Evolutionary conservation across 495 filamentous ascomycete genomes (phyloP), one percentile per base, ranked within the genome.

Genomic region (Emericellopsis terricola): DNA sequence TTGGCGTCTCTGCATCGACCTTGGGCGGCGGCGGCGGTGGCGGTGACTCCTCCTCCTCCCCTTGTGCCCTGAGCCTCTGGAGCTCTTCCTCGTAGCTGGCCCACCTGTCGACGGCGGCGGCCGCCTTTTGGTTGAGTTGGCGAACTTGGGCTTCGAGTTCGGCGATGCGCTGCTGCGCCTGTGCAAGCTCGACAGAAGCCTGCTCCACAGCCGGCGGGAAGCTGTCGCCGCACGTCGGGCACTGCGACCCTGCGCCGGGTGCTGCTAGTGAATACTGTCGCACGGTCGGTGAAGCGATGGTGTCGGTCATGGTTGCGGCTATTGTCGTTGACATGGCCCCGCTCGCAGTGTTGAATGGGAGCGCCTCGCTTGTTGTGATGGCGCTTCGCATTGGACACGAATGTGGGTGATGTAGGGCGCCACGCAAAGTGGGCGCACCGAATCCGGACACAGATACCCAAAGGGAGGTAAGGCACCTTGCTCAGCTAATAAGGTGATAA

Each of bases 81-180:
- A 93, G 56, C 55, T 93, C 82, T 51, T 91, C 81, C 67, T 97
- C 89, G 67, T 94, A 94, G 59, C 93, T 81, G 48, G 84, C 80
- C 54, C 84, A 74, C 60, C 82, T 80, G 57, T 84, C 75, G 38
- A 64, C 71, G 44, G 84, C 80, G 20, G 74, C 66, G 0, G 73
- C 67, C 24, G 81, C 81, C 52, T 86, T 91, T 34, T 72, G 60
- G 38, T 74, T 91, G 37, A 96, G 59, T 18, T 68, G 57, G 7
- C 57, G 59, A 9, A 93, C 70, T 49, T 96, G 83, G 31, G 71
- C 68, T 49, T 94, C 73, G 15, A 97, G 60, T 45, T 93, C 87
- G 38, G 68, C 54, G 41, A 94, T 86, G 29, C 73, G 67, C 27
- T 59, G 65, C 43, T 80, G 78, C 14, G 78, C 70, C 24, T 69